Base-by-base conservation (phyloP, 1,284 basidiomycete genomes). In the Taiwanofungus camphoratus region DNA sequence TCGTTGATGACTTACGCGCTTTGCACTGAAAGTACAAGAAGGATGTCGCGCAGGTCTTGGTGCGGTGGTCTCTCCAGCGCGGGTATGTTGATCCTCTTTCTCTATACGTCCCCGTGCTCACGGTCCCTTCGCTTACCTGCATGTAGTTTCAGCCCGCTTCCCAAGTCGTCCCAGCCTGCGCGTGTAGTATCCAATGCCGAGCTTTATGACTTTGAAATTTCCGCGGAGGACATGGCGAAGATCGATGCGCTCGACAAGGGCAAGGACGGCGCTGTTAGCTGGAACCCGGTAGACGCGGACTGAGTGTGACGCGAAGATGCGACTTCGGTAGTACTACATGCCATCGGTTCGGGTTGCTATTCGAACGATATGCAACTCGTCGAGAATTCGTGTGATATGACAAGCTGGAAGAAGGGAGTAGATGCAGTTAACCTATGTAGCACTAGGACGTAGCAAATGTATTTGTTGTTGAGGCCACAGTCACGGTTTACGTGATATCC, bases 11-110 rank as follows among this genome's bases (percentile, higher is more conserved):
- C n/a, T n/a, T n/a, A n/a, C n/a, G n/a, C n/a, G n/a, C n/a, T n/a
- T n/a, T n/a, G n/a, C n/a, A n/a, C n/a, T n/a, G n/a, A 41, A 73
- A 71, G 69, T 65, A 73, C 48, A 53, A 60, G 19, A 79, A 72
- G 52, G 66, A 66, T 3, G 61, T 70, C 2, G 73, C 79, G 0
- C 84, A 86, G 52, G 66, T 87, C 16, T 65, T 87, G 42, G 59
- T 87, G 29, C 68, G 83, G 9, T 87, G 82, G 82, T 79, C 76
- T 9, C 57, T 87, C 36, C 84, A 86, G 54, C 74, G 71, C 34
- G 52, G 54, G 73, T 59, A 23, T 30, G 50, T 43, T n/a, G 4
- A 22, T 18, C 24, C 19, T 13, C 15, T 5, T 4, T 20, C 5
- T 2, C 9, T 2, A 11, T 36, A 23, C 16, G 3, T 9, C n/a